These are phyloP conservation scores for Alternaria rosae DNA, from an alignment of 2,329 filamentous ascomycete genomes.

Conservation along the genomic window DNA sequence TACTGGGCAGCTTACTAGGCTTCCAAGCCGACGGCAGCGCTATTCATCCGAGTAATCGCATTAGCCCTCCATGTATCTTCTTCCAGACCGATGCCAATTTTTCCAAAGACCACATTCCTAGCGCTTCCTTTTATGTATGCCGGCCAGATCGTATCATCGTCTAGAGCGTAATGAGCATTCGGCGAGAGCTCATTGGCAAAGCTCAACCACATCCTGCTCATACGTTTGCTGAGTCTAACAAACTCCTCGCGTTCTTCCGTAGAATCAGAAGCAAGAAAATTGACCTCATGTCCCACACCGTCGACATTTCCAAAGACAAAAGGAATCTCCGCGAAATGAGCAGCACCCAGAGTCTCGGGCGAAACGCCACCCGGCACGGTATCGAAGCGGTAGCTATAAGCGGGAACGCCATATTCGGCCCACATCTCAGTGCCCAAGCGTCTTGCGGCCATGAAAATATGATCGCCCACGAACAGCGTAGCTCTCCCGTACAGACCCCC, in stretches of 20 bases:
- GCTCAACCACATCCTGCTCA: conserved; percentile 8
- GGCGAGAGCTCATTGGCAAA: conserved; percentile 7
- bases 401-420: background rate
- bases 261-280: background rate
- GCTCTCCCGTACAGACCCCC: background rate
- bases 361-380: background rate
- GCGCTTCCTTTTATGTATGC: background rate
- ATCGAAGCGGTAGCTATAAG: background rate
- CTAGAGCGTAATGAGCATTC: background rate
- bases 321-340: background rate
- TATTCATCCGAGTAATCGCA: background rate
- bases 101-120: background rate
- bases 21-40: background rate
- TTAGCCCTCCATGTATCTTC: background rate
- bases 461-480: background rate
- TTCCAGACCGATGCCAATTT: background rate
- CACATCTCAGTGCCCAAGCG: background rate
- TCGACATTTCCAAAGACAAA: background rate
- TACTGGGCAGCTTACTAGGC: background rate
- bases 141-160: background rate
- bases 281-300: background rate
- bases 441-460: background rate
- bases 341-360: background rate
- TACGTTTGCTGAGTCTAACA: background rate
- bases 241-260: background rate